phyloP scores from a whole-genome alignment of 2,329 filamentous ascomycete species.

The Catunica adiposa region DNA sequence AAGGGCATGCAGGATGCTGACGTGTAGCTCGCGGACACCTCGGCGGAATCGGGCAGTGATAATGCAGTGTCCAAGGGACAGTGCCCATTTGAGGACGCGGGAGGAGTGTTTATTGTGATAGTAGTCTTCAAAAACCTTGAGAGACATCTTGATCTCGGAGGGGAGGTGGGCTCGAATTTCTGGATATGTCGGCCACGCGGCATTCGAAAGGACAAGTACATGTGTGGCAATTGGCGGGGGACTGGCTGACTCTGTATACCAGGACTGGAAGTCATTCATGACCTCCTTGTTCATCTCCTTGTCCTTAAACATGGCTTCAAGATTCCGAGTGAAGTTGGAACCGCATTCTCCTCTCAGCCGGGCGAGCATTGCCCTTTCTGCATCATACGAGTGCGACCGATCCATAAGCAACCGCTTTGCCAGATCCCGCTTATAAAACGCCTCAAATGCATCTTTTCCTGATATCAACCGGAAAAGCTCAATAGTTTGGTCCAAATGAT shows the following conservation, averaged over 20 bases:
- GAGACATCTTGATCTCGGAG: slow-evolving; percentile 53
- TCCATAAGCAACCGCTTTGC: slow-evolving; percentile 80
- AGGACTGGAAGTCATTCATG: slow-evolving; percentile 64
- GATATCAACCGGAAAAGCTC: slow-evolving; percentile 95
- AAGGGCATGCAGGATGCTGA: slow-evolving; percentile 83
- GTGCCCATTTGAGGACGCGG: slow-evolving; percentile 77
- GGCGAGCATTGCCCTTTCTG: slow-evolving; percentile 86
- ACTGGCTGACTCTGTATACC: slow-evolving; percentile 27
- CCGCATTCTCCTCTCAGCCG: slow-evolving; percentile 89
- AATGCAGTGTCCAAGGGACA: slow-evolving; percentile 79
- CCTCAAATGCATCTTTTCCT: slow-evolving; percentile 94
- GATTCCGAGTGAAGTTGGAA: slow-evolving; percentile 83
- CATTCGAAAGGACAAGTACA: slow-evolving; percentile 78
- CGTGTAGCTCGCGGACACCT: slow-evolving; percentile 71
- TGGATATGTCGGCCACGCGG: slow-evolving; percentile 84
- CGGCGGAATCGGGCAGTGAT: slow-evolving; percentile 66
- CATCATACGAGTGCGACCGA: slow-evolving; percentile 82
- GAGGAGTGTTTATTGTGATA: slow-evolving; percentile 86
- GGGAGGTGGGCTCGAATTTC: slow-evolving; percentile 60
- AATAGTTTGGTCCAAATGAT: slow-evolving; percentile 79
- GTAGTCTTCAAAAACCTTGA: slow-evolving; percentile 66
- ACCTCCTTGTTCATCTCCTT: slow-evolving; percentile 86
- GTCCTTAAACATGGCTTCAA: slow-evolving; percentile 99
- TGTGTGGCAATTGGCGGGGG: slow-evolving; percentile 41
- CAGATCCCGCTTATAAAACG: slow-evolving; percentile 97